Conservation (phyloP, 2,329 filamentous ascomycete genomes). For the Ascochyta koolunga region DNA sequence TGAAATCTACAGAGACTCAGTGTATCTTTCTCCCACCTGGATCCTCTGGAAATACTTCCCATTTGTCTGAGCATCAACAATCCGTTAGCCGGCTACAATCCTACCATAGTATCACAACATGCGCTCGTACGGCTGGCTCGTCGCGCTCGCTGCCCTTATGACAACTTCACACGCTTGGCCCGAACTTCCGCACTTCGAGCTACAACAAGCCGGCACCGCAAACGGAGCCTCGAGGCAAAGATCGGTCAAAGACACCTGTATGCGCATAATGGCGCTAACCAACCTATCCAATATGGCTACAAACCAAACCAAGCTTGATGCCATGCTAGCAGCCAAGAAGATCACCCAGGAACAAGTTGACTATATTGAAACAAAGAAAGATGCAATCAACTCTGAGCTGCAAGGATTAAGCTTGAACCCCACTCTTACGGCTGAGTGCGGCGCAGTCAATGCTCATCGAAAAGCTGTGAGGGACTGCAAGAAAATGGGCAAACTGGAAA, state of each 20-base stretch:
- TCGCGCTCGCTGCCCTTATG: not conserved
- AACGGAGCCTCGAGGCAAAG: not conserved
- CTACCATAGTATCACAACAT: not conserved
- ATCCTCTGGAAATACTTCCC: not conserved
- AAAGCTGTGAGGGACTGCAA: constrained; percentile 29
- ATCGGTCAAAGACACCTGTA: constrained; percentile 21
- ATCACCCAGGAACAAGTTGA: constrained; percentile 28
- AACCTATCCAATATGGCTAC: constrained; percentile 30
- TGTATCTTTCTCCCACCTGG: not conserved
- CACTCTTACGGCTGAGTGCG: constrained; percentile 33
- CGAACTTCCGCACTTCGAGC: constrained; percentile 9
- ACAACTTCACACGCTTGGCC: constrained; percentile 3
- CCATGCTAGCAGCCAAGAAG: constrained; percentile 28
- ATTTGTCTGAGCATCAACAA: not conserved
- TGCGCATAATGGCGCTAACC: constrained; percentile 27
- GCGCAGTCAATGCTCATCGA: constrained; percentile 28
- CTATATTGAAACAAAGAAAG: constrained; percentile 27
- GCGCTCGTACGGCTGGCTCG: constrained; percentile 2
- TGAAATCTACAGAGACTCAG: not conserved
- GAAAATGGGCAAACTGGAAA: constrained; percentile 27
- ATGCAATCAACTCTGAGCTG: constrained; percentile 29
- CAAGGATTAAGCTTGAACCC: constrained; percentile 28
- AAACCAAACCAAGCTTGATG: constrained; percentile 35
- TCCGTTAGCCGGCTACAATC: not conserved
- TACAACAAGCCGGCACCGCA: constrained; percentile 1